Evolutionary conservation across 805 yeast genomes (phyloP).

Genomic region (Monosporozyma siamensis): DNA sequence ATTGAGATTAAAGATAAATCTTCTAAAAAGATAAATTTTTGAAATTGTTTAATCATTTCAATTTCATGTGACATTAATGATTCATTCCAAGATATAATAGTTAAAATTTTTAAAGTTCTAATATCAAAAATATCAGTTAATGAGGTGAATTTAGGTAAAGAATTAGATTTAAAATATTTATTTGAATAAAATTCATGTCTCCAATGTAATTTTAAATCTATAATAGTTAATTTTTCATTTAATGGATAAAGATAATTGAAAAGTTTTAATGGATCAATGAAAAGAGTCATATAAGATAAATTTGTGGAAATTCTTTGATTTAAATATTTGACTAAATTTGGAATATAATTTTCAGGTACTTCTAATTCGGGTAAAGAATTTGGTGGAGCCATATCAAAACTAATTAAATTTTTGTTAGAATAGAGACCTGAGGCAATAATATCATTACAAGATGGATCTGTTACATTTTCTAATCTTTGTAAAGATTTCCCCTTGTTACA

Average conservation of each 20-base stretch:
- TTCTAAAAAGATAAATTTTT: slow-evolving; percentile 30
- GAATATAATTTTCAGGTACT: slow-evolving; percentile 25
- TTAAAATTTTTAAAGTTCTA: slow-evolving; percentile 29
- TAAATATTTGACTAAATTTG: slow-evolving; percentile 23
- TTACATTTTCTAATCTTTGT: slow-evolving; percentile 33
- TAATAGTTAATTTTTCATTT: slow-evolving; percentile 27
- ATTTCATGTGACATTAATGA: slow-evolving; percentile 26
- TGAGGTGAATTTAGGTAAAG: slow-evolving; percentile 14
- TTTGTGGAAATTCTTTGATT: slow-evolving; percentile 24
- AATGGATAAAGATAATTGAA: slow-evolving; percentile 31
- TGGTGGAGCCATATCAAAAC: slow-evolving; percentile 34
- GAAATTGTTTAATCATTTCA: slow-evolving; percentile 32
- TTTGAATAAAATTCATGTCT: slow-evolving; percentile 33
- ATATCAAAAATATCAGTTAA: slow-evolving; percentile 33
- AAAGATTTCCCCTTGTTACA: slow-evolving; percentile 26
- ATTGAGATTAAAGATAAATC: slow-evolving; percentile 36
- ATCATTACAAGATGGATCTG: slow-evolving; percentile 32
- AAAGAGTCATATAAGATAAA: slow-evolving; percentile 29
- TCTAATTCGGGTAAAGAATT: slow-evolving; percentile 28
- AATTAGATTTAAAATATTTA: slow-evolving; percentile 18
- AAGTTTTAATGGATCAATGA: slow-evolving; percentile 33
- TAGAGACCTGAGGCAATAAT: slow-evolving; percentile 26
- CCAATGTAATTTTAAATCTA: slow-evolving; percentile 35
- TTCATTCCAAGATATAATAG: slow-evolving; percentile 38
- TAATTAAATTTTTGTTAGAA: slow-evolving; percentile 20